These are phyloP conservation scores for Proliferodiscus dingleyae DNA, from an alignment of 2,329 filamentous ascomycete species.

Conservation along the genomic window DNA sequence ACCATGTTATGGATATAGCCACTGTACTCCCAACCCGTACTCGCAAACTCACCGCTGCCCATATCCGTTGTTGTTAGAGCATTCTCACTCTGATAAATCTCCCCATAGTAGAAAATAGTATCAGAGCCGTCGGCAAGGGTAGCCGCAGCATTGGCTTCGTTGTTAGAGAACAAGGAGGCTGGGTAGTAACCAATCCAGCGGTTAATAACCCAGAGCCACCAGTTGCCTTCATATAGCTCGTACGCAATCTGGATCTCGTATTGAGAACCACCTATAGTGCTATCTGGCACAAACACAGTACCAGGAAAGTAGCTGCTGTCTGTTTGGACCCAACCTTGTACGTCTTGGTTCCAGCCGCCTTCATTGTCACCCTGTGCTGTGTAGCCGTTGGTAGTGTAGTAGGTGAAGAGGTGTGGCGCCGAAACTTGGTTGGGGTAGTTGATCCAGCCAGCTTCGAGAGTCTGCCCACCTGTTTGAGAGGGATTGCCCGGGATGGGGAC, in stretches of 20 bases:
- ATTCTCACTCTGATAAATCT: conserved; percentile 10
- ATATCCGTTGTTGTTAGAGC: conserved; percentile 14
- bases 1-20: conserved; percentile 14
- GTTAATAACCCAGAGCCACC: neutral
- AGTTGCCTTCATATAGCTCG: neutral
- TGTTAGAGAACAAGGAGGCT: neutral
- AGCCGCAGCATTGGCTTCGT: neutral
- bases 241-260: conserved; percentile 13
- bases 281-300: conserved; percentile 7
- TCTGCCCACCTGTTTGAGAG: conserved; percentile 2
- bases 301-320: conserved; percentile 11
- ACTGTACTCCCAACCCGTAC: conserved; percentile 2
- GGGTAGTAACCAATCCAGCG: neutral
- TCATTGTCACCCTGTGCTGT: conserved; percentile 2
- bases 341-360: conserved; percentile 14
- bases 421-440: conserved; percentile 12
- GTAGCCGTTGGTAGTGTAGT: conserved; percentile 14
- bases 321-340: conserved; percentile 15
- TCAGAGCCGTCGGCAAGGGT: conserved; percentile 1
- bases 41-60: conserved; percentile 11
- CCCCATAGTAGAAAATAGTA: conserved; percentile 13
- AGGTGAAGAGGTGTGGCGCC: conserved; percentile 13
- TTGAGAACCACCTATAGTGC: conserved; percentile 6
- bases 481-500: neutral
- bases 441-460: conserved; percentile 17